A percentile compares a stretch with the other conserved stretches of the same genome.
Conservation (phyloP, 73 alveolate species). For the Tetrahymena borealis region DNA sequence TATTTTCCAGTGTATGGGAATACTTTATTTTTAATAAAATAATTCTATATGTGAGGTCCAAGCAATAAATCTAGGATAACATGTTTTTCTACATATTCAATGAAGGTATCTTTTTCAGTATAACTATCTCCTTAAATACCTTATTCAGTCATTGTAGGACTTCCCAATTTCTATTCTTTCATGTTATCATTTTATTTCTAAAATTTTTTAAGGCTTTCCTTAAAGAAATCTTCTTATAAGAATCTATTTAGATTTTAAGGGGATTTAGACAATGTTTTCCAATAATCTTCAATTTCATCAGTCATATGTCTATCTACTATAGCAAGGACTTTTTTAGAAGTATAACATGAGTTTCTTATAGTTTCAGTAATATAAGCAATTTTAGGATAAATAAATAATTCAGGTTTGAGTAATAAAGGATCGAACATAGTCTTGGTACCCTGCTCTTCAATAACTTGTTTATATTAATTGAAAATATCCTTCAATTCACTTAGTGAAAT, state of each 20-base stretch:
- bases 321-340: conserved; percentile 31
- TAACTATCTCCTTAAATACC: neutral
- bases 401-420: conserved; percentile 7
- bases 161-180: neutral
- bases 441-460: neutral
- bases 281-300: conserved; percentile 36
- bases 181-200: neutral
- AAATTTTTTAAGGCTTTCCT: neutral
- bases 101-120: conserved; percentile 7
- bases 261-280: conserved; percentile 26
- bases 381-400: conserved; percentile 28
- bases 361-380: conserved; percentile 46
- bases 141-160: neutral
- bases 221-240: neutral
- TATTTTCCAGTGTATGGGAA: conserved; percentile 42
- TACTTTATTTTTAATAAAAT: conserved; percentile 12
- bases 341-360: conserved; percentile 19
- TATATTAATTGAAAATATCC: conserved; percentile 6
- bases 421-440: conserved; percentile 21
- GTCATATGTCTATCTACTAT: conserved; percentile 42
- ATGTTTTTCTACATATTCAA: conserved; percentile 44
- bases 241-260: conserved; percentile 21
- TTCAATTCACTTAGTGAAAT: conserved; percentile 1
- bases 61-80: conserved; percentile 41
- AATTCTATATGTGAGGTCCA: conserved; percentile 28